These are phyloP conservation scores for Populus tremula DNA, from an alignment of 345 rosid genomes.

Conservation along the genomic window DNA sequence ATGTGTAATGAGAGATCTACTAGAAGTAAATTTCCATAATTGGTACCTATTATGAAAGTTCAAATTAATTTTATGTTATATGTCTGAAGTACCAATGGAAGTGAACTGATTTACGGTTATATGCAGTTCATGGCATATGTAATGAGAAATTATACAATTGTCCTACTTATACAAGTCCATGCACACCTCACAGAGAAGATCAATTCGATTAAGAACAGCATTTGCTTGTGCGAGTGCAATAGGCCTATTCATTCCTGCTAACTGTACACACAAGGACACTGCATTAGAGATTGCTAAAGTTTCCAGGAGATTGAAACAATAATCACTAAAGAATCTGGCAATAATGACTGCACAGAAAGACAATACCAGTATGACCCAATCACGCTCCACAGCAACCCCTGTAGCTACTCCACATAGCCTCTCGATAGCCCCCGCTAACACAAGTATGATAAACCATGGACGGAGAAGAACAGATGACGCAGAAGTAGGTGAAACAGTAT, in stretches of 20 bases:
- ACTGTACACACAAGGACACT: conserved; percentile 37
- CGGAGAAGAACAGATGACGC: conserved; percentile 56
- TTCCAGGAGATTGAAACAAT: conserved; percentile 15
- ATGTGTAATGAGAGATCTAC: neutral
- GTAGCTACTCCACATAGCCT: conserved; percentile 77
- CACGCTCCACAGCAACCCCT: conserved; percentile 90
- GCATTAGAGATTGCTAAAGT: conserved; percentile 14
- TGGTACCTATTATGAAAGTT: neutral
- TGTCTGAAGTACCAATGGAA: neutral
- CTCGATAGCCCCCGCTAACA: conserved; percentile 77
- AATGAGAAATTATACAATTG: neutral
- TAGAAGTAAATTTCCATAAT: neutral
- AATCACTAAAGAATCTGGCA: conserved; percentile 2
- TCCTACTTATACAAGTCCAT: neutral
- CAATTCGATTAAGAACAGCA: conserved; percentile 82
- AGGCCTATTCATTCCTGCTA: conserved; percentile 87
- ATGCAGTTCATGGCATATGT: neutral
- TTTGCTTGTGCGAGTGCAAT: conserved; percentile 92
- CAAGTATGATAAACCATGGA: conserved; percentile 80
- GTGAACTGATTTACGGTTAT: neutral
- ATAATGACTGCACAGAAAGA: conserved; percentile 13
- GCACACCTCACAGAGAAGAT: conserved; percentile 86
- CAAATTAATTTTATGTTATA: neutral
- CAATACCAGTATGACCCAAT: conserved; percentile 92
- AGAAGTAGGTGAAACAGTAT: conserved; percentile 48